A percentile compares a stretch with the other conserved stretches of the same genome.
phyloP scores from a whole-genome alignment of 805 yeast species.

The Nakazawaea siamensis region DNA sequence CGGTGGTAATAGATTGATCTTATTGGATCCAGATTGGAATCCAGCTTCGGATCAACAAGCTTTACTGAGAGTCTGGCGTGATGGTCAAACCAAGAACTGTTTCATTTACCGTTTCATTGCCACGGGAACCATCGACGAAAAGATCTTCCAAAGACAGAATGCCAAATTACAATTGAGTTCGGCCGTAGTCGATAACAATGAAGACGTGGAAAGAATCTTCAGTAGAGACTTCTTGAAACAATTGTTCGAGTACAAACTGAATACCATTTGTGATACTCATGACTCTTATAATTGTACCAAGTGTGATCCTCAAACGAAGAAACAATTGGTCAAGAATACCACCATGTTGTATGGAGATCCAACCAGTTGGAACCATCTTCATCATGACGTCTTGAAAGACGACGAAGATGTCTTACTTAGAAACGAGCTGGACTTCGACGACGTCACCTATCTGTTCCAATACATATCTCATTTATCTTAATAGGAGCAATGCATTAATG shows the following conservation, averaged over 20 bases:
- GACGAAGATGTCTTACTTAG: constrained; percentile 74
- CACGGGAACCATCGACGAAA: constrained; percentile 94
- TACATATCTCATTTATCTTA: constrained; percentile 72
- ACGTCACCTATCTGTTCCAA: constrained; percentile 84
- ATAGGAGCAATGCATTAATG: not conserved
- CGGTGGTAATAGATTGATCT: constrained; percentile 86
- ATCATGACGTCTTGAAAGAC: constrained; percentile 46
- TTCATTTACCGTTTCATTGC: constrained; percentile 89
- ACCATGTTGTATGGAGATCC: constrained; percentile 98
- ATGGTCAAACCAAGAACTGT: constrained; percentile 96
- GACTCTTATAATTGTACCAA: constrained; percentile 85
- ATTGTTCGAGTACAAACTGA: constrained; percentile 60
- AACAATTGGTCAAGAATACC: constrained; percentile 56
- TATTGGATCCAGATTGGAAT: constrained; percentile 94
- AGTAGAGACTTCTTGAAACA: constrained; percentile 73
- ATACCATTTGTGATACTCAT: constrained; percentile 83
- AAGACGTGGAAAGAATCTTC: constrained; percentile 88
- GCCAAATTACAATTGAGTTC: constrained; percentile 90
- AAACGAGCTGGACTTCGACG: constrained; percentile 62
- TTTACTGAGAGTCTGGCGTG: constrained; percentile 96
- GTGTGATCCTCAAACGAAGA: constrained; percentile 44
- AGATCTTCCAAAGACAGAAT: constrained; percentile 90
- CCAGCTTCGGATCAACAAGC: constrained; percentile 99
- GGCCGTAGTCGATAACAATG: constrained; percentile 94
- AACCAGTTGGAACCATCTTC: constrained; percentile 92